Conservation (phyloP, 306 rosid species). For the Alnus rubra region DNA sequence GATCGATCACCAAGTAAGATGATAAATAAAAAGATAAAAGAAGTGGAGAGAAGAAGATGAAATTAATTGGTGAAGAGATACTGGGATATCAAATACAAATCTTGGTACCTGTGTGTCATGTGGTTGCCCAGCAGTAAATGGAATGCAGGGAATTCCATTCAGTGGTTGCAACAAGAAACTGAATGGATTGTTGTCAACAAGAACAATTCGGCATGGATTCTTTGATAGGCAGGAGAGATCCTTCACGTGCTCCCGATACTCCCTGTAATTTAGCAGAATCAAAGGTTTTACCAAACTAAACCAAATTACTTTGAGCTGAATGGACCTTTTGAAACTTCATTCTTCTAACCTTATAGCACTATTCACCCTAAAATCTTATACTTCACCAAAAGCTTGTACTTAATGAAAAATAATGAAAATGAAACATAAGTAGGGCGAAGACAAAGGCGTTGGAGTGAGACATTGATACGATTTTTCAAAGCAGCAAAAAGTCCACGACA, state of each 20-base stretch:
- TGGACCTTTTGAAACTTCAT: neutral
- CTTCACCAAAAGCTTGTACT: neutral
- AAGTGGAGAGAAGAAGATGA: neutral
- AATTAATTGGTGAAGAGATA: neutral
- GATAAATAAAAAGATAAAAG: neutral
- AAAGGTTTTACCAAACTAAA: constrained; percentile 12
- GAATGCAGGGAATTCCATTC: constrained; percentile 91
- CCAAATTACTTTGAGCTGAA: neutral
- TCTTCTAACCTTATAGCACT: neutral
- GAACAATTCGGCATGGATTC: constrained; percentile 68
- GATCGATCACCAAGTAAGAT: constrained; percentile 29
- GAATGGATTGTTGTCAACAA: constrained; percentile 86
- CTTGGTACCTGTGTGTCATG: constrained; percentile 71
- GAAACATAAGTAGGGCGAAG: neutral
- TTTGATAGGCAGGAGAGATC: constrained; percentile 70
- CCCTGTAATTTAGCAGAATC: constrained; percentile 51
- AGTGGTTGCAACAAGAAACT: constrained; percentile 88
- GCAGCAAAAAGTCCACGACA: neutral
- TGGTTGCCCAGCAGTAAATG: constrained; percentile 85
- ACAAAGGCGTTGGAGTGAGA: neutral
- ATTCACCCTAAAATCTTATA: neutral
- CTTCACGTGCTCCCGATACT: constrained; percentile 81
- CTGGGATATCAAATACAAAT: constrained; percentile 6
- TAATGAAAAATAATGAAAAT: neutral
- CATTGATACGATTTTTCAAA: neutral